A percentile compares a stretch with the other conserved stretches of the same genome.
Conservation (phyloP, 495 filamentous ascomycete genomes). For the Bryoglossum gracile region DNA sequence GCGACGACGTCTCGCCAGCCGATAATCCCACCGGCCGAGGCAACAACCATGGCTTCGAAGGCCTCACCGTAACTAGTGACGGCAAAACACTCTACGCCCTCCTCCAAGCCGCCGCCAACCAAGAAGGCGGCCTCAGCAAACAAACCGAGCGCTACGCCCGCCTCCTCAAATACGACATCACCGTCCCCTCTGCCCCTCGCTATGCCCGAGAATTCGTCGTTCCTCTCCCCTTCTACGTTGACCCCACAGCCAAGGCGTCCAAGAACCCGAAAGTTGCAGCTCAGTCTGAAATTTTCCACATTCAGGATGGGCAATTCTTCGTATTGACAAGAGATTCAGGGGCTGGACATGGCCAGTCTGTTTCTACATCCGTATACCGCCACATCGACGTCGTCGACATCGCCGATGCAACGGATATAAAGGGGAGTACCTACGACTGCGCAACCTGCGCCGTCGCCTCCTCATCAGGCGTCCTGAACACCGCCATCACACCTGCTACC, state of each 20-base stretch:
- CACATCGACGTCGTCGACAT: conserved; percentile 71
- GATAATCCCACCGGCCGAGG: conserved; percentile 57
- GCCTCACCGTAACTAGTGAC: conserved; percentile 55
- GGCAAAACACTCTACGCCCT: conserved; percentile 61
- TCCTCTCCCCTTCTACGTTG: conserved; percentile 51
- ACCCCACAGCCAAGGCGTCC: conserved; percentile 29
- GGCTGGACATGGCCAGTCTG: conserved; percentile 49
- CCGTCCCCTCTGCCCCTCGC: conserved; percentile 20
- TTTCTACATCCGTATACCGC: conserved; percentile 54
- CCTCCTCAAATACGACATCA: conserved; percentile 54
- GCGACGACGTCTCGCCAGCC: conserved; percentile 30
- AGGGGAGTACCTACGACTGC: conserved; percentile 37
- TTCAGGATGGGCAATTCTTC: conserved; percentile 59
- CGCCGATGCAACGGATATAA: conserved; percentile 56
- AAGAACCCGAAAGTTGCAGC: conserved; percentile 44
- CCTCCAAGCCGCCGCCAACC: conserved; percentile 38
- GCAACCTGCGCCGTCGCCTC: conserved; percentile 42
- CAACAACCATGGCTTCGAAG: conserved; percentile 79
- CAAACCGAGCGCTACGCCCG: conserved; percentile 42
- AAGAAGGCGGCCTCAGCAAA: conserved; percentile 43
- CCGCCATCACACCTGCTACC: conserved; percentile 50
- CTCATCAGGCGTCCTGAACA: conserved; percentile 46
- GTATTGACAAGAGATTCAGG: conserved; percentile 60
- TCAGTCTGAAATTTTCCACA: conserved; percentile 63
- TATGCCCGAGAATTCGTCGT: conserved; percentile 64